A percentile compares a stretch with the other conserved stretches of the same genome.
These are phyloP conservation scores for Sporobolomyces roseus DNA, from an alignment of 768 basidiomycete genomes.

Conservation along the genomic window DNA sequence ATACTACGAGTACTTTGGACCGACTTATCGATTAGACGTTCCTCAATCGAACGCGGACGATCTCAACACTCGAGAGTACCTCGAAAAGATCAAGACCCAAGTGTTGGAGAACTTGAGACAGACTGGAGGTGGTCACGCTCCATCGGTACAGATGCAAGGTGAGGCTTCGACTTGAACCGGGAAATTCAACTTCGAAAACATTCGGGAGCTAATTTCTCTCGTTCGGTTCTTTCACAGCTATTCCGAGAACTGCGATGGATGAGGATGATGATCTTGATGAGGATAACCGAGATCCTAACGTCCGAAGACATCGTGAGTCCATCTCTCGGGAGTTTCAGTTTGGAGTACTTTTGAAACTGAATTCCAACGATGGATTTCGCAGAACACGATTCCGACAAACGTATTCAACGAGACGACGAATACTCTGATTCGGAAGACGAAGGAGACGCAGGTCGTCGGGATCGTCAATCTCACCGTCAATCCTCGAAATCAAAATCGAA, in stretches of 20 bases:
- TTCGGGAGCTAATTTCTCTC: not conserved
- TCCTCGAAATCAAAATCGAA: not conserved
- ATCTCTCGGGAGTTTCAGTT: not conserved
- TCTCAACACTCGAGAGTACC: conserved; percentile 84
- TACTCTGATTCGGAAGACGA: conserved; percentile 98
- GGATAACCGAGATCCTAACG: conserved; percentile 71
- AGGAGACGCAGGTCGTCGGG: conserved; percentile 58
- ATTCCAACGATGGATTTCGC: not conserved
- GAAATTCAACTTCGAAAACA: too few species aligned
- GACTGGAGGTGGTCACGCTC: conserved; percentile 66
- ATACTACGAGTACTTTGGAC: conserved; percentile 98
- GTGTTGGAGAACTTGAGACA: conserved; percentile 86
- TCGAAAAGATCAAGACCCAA: conserved; percentile 86
- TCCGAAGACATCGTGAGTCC: conserved; percentile 62
- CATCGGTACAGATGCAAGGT: conserved; percentile 89
- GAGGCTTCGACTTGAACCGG: conserved; percentile 36
- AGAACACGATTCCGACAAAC: conserved; percentile 70
- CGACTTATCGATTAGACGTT: conserved; percentile 93
- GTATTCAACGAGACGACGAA: conserved; percentile 78
- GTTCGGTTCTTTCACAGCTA: conserved; percentile 56
- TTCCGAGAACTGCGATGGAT: conserved; percentile 71
- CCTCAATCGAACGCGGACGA: conserved; percentile 92
- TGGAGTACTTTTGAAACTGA: too few species aligned
- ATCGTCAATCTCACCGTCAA: conserved; percentile 27
- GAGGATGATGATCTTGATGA: conserved; percentile 87